A percentile compares a stretch with the other conserved stretches of the same genome.
These are phyloP conservation scores for Coemansia sp. DNA, from an alignment of 371 early-diverging fungal genomes.

Conservation along the genomic window DNA sequence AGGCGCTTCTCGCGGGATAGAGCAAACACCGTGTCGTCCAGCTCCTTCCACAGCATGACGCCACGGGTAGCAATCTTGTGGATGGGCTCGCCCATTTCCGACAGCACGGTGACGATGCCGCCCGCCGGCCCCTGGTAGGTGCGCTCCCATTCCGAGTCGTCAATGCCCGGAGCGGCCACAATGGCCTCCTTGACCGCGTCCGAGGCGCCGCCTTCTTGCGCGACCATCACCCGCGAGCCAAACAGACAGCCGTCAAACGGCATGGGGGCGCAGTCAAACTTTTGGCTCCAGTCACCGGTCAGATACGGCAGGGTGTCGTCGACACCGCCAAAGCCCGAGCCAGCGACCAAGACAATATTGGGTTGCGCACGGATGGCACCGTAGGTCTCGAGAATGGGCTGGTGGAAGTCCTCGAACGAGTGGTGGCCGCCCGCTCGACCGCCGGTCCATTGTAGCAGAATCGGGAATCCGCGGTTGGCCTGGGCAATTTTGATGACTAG, in stretches of 20 bases:
- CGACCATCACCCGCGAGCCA: constrained; percentile 95
- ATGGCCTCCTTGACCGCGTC: constrained; percentile 88
- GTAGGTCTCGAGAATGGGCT: constrained; percentile 92
- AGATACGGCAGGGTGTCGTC: constrained; percentile 92
- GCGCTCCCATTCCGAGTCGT: constrained; percentile 88
- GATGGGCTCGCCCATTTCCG: constrained; percentile 96
- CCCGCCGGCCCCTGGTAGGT: constrained; percentile 90
- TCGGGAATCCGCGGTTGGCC: constrained; percentile 84
- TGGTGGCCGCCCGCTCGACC: constrained; percentile 98
- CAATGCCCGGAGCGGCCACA: constrained; percentile 86
- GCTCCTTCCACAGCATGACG: constrained; percentile 91
- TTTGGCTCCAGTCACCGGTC: constrained; percentile 89
- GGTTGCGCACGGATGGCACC: constrained; percentile 81
- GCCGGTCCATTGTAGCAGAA: constrained; percentile 96
- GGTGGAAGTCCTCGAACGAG: constrained; percentile 94
- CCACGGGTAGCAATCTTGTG: constrained; percentile 97
- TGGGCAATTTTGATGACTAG: constrained; percentile 89
- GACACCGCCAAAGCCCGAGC: constrained; percentile 91
- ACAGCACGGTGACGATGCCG: constrained; percentile 90
- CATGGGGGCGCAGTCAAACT: constrained; percentile 90
- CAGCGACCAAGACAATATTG: constrained; percentile 90
- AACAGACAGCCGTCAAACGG: constrained; percentile 94
- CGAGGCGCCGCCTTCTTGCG: constrained; percentile 86
- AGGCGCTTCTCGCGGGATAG: constrained; percentile 89
- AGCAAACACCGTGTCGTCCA: constrained; percentile 88